Conservation (phyloP, 2,329 filamentous ascomycete species). For the Tolypocladium inflatum region DNA sequence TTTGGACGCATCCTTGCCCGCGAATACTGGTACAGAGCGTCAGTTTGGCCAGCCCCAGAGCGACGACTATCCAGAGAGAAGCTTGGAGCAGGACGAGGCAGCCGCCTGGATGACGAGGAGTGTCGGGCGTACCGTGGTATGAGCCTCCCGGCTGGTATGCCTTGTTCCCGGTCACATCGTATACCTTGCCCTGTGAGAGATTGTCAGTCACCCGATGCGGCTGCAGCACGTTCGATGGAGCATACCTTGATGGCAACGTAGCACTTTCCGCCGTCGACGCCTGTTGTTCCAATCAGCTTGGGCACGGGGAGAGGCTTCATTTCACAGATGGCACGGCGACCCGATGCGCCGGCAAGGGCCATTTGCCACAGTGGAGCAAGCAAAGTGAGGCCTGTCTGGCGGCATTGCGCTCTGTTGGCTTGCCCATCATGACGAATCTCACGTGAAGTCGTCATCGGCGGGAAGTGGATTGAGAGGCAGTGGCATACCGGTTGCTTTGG, state of each 20-base stretch:
- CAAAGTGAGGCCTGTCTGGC: no score
- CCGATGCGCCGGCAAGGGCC: background rate
- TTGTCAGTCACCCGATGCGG: slow-evolving; percentile 1
- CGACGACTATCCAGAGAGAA: background rate
- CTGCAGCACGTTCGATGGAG: background rate
- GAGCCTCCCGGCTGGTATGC: slow-evolving; percentile 74
- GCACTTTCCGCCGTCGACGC: slow-evolving; percentile 52
- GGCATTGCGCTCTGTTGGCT: background rate
- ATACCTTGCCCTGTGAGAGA: slow-evolving; percentile 66
- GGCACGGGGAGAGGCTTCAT: background rate
- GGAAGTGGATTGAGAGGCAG: background rate
- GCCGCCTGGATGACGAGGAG: background rate
- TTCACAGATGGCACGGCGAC: background rate
- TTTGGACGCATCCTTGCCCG: slow-evolving; percentile 90
- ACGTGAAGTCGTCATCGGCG: background rate
- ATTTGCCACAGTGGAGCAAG: background rate
- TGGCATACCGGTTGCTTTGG: slow-evolving; percentile 69
- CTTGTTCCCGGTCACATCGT: slow-evolving; percentile 86
- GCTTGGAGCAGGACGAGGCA: no score
- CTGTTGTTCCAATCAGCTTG: slow-evolving; percentile 28
- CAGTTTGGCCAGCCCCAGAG: background rate
- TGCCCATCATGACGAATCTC: background rate
- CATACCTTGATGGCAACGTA: slow-evolving; percentile 62
- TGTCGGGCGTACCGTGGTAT: slow-evolving; percentile 62
- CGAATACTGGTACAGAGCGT: slow-evolving; percentile 58